Conservation (phyloP, 179 eudicot genomes). For the Heliamphora pulchella region DNA sequence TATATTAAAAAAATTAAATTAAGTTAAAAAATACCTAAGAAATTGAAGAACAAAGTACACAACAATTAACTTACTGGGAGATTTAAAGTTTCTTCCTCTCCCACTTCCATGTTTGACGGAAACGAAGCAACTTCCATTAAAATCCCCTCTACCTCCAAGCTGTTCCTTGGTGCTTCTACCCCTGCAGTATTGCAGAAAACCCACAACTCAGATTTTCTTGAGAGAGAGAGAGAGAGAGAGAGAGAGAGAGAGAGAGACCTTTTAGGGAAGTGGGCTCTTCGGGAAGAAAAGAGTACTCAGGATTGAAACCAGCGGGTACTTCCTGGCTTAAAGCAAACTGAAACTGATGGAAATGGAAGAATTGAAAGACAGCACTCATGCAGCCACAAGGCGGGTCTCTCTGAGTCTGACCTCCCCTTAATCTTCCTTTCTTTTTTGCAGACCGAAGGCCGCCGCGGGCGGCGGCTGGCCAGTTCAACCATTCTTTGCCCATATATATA, state of each 20-base stretch:
- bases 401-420: conserved; percentile 15
- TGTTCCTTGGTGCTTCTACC: conserved; percentile 82
- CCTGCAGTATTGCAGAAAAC: conserved; percentile 36
- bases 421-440: conserved; percentile 20
- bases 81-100: conserved; percentile 27
- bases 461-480: conserved; percentile 46
- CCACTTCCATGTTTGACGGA: conserved; percentile 33
- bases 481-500: conserved; percentile 63
- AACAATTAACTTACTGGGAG: conserved; percentile 46
- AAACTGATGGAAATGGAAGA: conserved; percentile 59
- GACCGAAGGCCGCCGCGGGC: conserved; percentile 19
- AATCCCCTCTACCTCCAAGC: conserved; percentile 54
- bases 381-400: conserved; percentile 44
- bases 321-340: conserved; percentile 39
- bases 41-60: too few relatives aligned
- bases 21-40: too few relatives aligned
- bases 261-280: conserved; percentile 32
- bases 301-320: conserved; percentile 16
- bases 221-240: background rate
- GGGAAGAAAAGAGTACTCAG: conserved; percentile 21
- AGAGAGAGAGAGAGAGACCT: conserved; percentile 24
- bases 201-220: background rate
- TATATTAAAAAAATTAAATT: too few relatives aligned
- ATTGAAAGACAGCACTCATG: conserved; percentile 59
- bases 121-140: conserved; percentile 18